Evolutionary conservation across 805 yeast species (phyloP), one percentile per base, ranked within the genome.

Genomic region (Candida ascalaphidarum): DNA sequence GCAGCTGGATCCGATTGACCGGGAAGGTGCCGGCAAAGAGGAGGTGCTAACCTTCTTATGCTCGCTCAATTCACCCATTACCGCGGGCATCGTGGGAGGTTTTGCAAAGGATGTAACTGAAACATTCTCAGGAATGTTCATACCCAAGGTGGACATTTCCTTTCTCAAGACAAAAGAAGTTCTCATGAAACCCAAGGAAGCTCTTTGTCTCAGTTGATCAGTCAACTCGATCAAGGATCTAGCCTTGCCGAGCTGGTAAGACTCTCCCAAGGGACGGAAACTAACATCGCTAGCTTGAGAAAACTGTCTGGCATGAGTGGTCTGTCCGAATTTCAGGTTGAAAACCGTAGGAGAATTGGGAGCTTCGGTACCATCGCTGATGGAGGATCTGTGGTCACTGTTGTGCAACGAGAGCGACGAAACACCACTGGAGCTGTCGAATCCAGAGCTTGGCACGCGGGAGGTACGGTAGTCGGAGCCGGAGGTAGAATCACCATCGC

Each of bases 151-250:
- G 11, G 50, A 53, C 50, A 61, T 53, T 34, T 59, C 67, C 44
- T 55, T 57, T 48, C 58, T 58, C 45, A 62, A 55, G 11, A 62
- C 46, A 39, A 55, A 61, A 22, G 64, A 55, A 28, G 58, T 48
- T 44, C 61, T 55, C 68, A 62, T 62, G 39, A 62, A 62, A 0
- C 68, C 68, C 27, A 53, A 34, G 2, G 68, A 61, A 17, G 60
- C 67, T 26, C 61, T 43, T 18, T 26, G 17, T n/a, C n/a, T n/a
- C n/a, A n/a, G n/a, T n/a, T n/a, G n/a, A n/a, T n/a, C n/a, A n/a
- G n/a, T n/a, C n/a, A n/a, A n/a, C n/a, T n/a, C n/a, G n/a, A n/a
- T n/a, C n/a, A n/a, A n/a, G n/a, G n/a, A n/a, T n/a, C n/a, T n/a
- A n/a, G n/a, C n/a, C n/a, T n/a, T n/a, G n/a, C n/a, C n/a, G n/a